Conservation (phyloP, 108 stramenopile species). For the Nannochloropsis oceanica region DNA sequence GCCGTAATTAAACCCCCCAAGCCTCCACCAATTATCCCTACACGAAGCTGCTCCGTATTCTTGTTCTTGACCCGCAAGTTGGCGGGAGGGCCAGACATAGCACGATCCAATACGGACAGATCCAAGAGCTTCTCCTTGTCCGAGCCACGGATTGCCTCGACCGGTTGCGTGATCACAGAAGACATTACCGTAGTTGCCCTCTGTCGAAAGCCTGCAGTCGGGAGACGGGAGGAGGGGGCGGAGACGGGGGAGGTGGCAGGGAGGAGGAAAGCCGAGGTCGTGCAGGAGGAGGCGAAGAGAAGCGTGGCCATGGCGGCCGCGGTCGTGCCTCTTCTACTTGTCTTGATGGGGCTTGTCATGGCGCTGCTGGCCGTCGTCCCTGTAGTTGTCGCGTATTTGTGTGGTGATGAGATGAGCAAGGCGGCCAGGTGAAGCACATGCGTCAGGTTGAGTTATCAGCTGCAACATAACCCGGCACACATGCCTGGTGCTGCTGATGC, state of each 20-base stretch:
- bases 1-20: conserved; percentile 83
- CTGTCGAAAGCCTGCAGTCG: background rate
- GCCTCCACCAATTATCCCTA: conserved; percentile 76
- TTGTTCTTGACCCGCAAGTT: background rate
- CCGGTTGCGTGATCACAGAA: background rate
- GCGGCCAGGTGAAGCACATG: too few relatives aligned
- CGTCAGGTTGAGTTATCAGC: too few relatives aligned
- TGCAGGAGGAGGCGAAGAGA: background rate
- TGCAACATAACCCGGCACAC: too few relatives aligned
- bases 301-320: background rate
- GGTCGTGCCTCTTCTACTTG: background rate
- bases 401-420: too few relatives aligned
- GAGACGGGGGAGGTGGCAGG: background rate
- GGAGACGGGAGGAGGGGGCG: background rate
- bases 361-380: too few relatives aligned
- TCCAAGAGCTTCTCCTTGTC: conserved; percentile 20
- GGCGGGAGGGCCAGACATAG: background rate
- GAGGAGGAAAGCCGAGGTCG: background rate
- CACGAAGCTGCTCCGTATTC: background rate
- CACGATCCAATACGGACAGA: conserved; percentile 1
- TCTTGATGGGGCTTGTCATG: background rate
- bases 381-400: too few relatives aligned
- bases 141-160: conserved; percentile 14
- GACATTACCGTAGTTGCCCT: too few relatives aligned
- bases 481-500: too few relatives aligned